Evolutionary conservation across 1,139 yeast genomes (phyloP).

Genomic region (Pichia sp.): DNA sequence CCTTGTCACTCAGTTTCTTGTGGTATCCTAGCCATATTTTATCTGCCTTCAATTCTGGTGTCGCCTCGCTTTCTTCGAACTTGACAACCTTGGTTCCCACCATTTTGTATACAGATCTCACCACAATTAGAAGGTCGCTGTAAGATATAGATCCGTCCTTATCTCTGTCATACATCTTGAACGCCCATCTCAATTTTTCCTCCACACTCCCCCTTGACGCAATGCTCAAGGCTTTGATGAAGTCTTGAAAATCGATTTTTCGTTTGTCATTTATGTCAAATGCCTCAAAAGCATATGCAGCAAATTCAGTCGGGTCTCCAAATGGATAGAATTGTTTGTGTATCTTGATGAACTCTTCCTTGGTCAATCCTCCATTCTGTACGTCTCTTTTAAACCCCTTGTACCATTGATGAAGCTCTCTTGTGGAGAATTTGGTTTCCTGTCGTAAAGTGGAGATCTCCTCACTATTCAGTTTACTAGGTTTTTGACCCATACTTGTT

Average conservation of each 20-base stretch:
- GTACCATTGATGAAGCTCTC: constrained; percentile 97
- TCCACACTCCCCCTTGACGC: constrained; percentile 86
- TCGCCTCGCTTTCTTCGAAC: constrained; percentile 83
- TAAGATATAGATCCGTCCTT: constrained; percentile 70
- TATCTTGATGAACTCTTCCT: constrained; percentile 84
- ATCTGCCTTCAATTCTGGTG: constrained; percentile 83
- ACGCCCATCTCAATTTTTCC: constrained; percentile 85
- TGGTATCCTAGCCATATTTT: constrained; percentile 55
- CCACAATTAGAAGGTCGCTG: constrained; percentile 74
- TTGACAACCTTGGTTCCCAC: constrained; percentile 89
- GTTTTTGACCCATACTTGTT: constrained; percentile 80
- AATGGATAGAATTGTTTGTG: constrained; percentile 97
- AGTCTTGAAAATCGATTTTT: constrained; percentile 85
- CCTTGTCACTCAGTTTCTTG: constrained; percentile 62
- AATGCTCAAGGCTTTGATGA: constrained; percentile 80
- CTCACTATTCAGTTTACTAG: constrained; percentile 87
- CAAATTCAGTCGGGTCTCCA: constrained; percentile 93
- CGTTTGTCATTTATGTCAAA: constrained; percentile 84
- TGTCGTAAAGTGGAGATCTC: constrained; percentile 78
- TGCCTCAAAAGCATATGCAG: constrained; percentile 81
- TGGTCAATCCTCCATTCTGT: constrained; percentile 83
- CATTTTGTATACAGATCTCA: constrained; percentile 87
- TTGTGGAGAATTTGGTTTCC: constrained; percentile 85
- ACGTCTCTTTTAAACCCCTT: constrained; percentile 93
- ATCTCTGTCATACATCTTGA: constrained; percentile 79